phyloP scores from a whole-genome alignment of 805 yeast species.

The Saccharomycopsis fermentans region DNA sequence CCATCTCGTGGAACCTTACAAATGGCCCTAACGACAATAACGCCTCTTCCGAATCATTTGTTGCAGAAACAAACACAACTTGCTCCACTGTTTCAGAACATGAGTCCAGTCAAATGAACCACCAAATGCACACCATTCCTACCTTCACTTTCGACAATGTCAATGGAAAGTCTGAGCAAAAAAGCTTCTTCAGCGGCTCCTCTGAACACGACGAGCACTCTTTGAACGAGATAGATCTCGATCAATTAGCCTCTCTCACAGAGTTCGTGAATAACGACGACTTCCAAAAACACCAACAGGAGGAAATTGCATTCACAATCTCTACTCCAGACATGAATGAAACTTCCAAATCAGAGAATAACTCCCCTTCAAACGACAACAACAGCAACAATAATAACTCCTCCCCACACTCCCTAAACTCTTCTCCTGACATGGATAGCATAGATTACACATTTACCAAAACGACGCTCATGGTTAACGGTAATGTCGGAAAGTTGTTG shows the following conservation, averaged over 20 bases:
- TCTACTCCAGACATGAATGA: constrained; percentile 15
- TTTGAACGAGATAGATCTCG: constrained; percentile 15
- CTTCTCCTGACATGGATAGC: constrained; percentile 13
- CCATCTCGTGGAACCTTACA: constrained; percentile 12
- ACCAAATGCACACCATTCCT: constrained; percentile 8
- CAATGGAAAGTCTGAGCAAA: background rate
- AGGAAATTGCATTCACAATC: constrained; percentile 6
- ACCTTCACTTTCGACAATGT: constrained; percentile 2
- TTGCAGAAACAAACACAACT: constrained; percentile 2
- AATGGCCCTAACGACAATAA: constrained; percentile 2
- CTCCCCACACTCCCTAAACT: constrained; percentile 8
- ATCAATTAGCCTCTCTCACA: constrained; percentile 11
- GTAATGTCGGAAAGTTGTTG: constrained; percentile 3
- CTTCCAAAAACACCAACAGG: constrained; percentile 14
- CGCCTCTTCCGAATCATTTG: constrained; percentile 1
- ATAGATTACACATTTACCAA: constrained; percentile 13
- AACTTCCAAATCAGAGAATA: constrained; percentile 8
- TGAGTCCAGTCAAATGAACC: constrained; percentile 7
- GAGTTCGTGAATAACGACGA: constrained; percentile 1
- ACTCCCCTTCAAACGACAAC: constrained; percentile 22
- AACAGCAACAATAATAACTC: constrained; percentile 5
- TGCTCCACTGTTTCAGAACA: constrained; percentile 11
- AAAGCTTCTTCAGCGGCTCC: background rate
- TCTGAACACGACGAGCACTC: constrained; percentile 10
- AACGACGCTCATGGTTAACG: background rate